phyloP scores from a whole-genome alignment of 2,329 filamentous ascomycete genomes.

The Diplodia scrobiculata region DNA sequence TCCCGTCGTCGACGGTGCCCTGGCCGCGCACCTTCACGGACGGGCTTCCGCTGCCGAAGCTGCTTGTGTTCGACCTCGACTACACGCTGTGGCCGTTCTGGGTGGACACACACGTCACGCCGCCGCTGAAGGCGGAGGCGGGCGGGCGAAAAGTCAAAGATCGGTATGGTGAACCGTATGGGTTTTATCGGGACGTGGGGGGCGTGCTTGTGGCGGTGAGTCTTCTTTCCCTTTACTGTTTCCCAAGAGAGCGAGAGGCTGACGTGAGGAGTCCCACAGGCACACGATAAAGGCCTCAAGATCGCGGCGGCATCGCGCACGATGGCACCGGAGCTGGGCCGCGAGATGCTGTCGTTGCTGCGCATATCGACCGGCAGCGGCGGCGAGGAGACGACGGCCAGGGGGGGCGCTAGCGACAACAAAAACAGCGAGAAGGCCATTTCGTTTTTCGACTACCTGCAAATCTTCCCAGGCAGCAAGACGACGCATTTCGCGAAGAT shows the following conservation, averaged over 20 bases:
- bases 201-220: constrained; percentile 46
- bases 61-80: constrained; percentile 93
- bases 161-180: constrained; percentile 50
- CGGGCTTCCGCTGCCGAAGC: constrained; percentile 71
- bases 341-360: constrained; percentile 76
- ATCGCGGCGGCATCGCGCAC: constrained; percentile 82
- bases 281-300: constrained; percentile 50
- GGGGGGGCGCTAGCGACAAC: constrained; percentile 10
- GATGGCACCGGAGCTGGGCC: constrained; percentile 73
- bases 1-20: constrained; percentile 41
- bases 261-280: background rate
- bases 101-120: constrained; percentile 88
- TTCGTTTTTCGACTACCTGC: constrained; percentile 59
- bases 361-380: constrained; percentile 57
- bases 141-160: constrained; percentile 56
- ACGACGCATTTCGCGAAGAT: constrained; percentile 79
- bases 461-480: constrained; percentile 76
- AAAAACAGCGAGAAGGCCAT: constrained; percentile 40
- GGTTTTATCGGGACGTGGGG: constrained; percentile 52
- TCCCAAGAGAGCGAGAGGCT: background rate
- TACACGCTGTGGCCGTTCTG: constrained; percentile 99
- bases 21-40: constrained; percentile 63
- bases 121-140: constrained; percentile 62
- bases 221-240: background rate
- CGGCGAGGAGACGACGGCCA: constrained; percentile 50